These are phyloP conservation scores for Aquilaria sinensis DNA, from an alignment of 345 rosid genomes.

Conservation along the genomic window DNA sequence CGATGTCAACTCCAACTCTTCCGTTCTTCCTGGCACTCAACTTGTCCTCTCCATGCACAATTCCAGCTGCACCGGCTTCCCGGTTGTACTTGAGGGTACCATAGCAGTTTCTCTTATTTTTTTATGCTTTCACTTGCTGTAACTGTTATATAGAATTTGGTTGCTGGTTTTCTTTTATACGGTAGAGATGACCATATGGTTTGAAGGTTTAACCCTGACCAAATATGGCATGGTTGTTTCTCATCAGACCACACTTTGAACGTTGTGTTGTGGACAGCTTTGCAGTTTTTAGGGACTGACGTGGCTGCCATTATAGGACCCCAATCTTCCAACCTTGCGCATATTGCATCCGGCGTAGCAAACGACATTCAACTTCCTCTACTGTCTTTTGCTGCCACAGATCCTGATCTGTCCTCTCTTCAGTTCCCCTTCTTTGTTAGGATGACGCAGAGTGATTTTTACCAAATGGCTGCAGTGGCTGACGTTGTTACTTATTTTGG, in stretches of 20 bases:
- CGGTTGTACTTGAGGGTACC: conserved; percentile 69
- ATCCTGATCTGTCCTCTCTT: conserved; percentile 75
- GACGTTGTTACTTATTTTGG: conserved; percentile 50
- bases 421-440: conserved; percentile 81
- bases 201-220: neutral
- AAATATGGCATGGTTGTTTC: neutral
- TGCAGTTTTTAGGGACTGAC: conserved; percentile 52
- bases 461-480: conserved; percentile 89
- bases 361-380: conserved; percentile 70
- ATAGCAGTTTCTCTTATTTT: conserved; percentile 24
- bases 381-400: conserved; percentile 82
- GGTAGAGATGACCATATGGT: neutral
- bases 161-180: no score
- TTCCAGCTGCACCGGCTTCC: conserved; percentile 55
- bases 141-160: neutral
- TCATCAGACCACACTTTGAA: conserved; percentile 4
- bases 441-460: conserved; percentile 60
- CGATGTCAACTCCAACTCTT: conserved; percentile 50
- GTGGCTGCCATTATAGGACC: conserved; percentile 79
- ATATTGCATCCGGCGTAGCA: conserved; percentile 52
- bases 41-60: conserved; percentile 40
- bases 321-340: conserved; percentile 77
- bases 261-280: conserved; percentile 37
- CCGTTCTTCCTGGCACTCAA: conserved; percentile 47
- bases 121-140: conserved; percentile 44